Evolutionary conservation across 139 green algal genomes (phyloP).

Genomic region (Tetraselmis striata): DNA sequence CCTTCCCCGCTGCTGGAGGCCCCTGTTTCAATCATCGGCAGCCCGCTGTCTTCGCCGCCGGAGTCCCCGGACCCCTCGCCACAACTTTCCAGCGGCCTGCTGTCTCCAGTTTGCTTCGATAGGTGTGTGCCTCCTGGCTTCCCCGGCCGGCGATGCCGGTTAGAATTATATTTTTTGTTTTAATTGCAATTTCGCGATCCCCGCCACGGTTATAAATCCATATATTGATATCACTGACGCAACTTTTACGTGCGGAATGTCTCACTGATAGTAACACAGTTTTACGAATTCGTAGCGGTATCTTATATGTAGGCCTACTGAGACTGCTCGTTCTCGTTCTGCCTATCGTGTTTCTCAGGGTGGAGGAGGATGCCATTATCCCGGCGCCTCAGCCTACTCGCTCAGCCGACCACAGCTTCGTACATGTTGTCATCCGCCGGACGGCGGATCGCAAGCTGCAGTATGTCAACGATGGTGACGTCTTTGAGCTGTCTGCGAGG

Average conservation of each 20-base stretch:
- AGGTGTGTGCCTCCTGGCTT: too few species aligned
- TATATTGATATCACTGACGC: too few species aligned
- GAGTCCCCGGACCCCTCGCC: not conserved
- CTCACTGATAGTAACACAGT: too few species aligned
- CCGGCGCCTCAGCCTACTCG: not conserved
- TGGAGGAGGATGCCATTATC: not conserved
- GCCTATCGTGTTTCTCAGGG: not conserved
- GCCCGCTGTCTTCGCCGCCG: not conserved
- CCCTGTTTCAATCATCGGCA: not conserved
- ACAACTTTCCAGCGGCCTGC: not conserved
- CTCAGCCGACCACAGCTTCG: constrained; percentile 1
- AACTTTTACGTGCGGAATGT: too few species aligned
- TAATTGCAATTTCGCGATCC: too few species aligned
- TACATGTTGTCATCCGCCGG: constrained; percentile 9
- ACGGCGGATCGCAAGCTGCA: constrained; percentile 1
- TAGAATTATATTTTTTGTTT: too few species aligned
- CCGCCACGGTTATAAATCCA: too few species aligned
- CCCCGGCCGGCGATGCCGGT: too few species aligned
- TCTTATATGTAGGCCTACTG: constrained; percentile 17
- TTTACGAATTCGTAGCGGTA: constrained; percentile 4
- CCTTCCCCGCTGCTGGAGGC: not conserved
- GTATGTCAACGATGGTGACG: constrained; percentile 9
- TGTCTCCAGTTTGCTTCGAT: constrained; percentile 6
- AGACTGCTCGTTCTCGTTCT: not conserved
- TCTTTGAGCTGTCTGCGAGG: constrained; percentile 44